These are phyloP conservation scores for Hydnum rufescens DNA, from an alignment of 768 basidiomycete genomes.

Conservation along the genomic window DNA sequence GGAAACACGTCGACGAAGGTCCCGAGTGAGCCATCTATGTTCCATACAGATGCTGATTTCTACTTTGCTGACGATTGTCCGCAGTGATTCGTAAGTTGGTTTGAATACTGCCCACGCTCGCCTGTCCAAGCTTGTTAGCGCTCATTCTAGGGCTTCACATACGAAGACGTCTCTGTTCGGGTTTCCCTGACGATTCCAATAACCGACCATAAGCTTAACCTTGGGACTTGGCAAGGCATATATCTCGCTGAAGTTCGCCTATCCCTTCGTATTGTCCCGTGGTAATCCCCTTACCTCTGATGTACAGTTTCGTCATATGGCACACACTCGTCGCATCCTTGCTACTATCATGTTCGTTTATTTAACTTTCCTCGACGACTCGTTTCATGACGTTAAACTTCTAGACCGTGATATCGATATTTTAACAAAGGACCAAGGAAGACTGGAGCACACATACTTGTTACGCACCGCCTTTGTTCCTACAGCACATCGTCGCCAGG, in stretches of 20 bases:
- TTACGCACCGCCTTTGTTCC: too few species aligned
- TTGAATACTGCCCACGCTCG: not conserved
- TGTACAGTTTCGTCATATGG: not conserved
- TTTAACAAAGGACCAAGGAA: too few species aligned
- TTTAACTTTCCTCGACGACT: too few species aligned
- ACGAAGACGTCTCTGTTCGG: conserved; percentile 80
- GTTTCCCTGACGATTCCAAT: conserved; percentile 71
- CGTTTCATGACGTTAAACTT: too few species aligned
- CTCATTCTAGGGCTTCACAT: conserved; percentile 51
- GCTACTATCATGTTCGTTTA: not conserved
- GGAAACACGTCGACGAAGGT: conserved; percentile 82
- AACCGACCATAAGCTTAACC: conserved; percentile 38
- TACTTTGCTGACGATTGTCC: not conserved
- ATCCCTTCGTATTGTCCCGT: not conserved
- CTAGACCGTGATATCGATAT: too few species aligned
- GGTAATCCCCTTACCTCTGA: not conserved
- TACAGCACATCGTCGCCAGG: too few species aligned
- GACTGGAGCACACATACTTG: too few species aligned
- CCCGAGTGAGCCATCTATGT: conserved; percentile 43
- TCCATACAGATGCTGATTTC: not conserved
- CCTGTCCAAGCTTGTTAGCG: not conserved
- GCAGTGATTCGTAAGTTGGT: conserved; percentile 50
- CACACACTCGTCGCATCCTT: not conserved
- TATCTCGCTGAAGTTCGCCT: conserved; percentile 1
- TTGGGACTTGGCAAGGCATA: conserved; percentile 78